These are phyloP conservation scores for Coprinopsis marcescibilis DNA, from an alignment of 768 basidiomycete species.

Conservation along the genomic window DNA sequence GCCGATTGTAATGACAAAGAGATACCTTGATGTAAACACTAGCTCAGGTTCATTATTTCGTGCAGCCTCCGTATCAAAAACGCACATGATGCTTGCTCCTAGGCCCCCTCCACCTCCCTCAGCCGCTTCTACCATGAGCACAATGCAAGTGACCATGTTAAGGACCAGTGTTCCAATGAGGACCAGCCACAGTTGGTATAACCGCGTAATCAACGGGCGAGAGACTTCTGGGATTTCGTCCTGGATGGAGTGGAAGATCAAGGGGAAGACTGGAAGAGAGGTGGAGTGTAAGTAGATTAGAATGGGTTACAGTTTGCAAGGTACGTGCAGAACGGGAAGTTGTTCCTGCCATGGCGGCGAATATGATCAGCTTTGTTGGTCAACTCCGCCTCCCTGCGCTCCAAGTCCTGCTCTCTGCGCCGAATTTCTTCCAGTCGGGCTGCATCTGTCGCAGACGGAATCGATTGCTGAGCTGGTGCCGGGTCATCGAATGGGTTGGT, in stretches of 20 bases:
- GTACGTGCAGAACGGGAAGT: constrained; percentile 86
- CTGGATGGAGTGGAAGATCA: constrained; percentile 90
- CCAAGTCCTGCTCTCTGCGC: constrained; percentile 76
- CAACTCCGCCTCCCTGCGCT: constrained; percentile 72
- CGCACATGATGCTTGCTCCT: constrained; percentile 78
- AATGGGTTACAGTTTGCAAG: constrained; percentile 7
- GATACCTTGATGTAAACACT: constrained; percentile 49
- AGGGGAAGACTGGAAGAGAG: constrained; percentile 67
- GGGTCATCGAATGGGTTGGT: constrained; percentile 91
- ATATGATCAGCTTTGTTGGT: constrained; percentile 63
- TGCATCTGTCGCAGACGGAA: constrained; percentile 21
- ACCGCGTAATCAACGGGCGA: constrained; percentile 70
- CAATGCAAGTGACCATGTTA: constrained; percentile 89
- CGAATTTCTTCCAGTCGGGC: constrained; percentile 59
- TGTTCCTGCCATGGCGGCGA: constrained; percentile 74
- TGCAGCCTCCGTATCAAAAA: constrained; percentile 15
- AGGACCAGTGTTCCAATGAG: constrained; percentile 75
- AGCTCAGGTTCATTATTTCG: constrained; percentile 19
- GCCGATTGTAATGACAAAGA: constrained; percentile 67
- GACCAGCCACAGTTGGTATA: constrained; percentile 94
- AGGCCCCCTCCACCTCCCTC: constrained; percentile 73
- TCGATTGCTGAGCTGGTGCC: constrained; percentile 26
- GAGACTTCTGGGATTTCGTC: constrained; percentile 86
- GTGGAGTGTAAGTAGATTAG: constrained; percentile 15
- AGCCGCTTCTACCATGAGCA: constrained; percentile 74